Percentiles rank a stretch among this genome's conserved stretches.
Evolutionary conservation across 1,139 yeast genomes (phyloP).

Genomic region (Yamadazyma mexicana): DNA sequence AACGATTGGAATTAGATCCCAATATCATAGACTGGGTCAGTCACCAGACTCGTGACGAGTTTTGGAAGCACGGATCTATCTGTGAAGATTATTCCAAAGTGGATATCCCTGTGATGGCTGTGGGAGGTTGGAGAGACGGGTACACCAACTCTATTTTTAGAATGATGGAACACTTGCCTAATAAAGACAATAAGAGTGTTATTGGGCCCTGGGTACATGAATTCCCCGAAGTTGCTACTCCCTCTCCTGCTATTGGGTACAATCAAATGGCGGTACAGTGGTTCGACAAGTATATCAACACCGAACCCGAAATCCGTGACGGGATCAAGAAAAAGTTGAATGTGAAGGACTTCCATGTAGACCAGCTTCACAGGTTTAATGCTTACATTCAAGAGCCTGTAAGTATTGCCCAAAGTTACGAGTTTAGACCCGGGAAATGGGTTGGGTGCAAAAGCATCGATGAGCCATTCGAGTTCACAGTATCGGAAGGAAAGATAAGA

Average conservation of each 20-base stretch:
- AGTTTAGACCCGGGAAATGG: constrained; percentile 37
- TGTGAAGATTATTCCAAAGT: constrained; percentile 36
- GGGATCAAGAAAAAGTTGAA: background rate
- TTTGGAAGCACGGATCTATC: constrained; percentile 44
- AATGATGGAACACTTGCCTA: constrained; percentile 34
- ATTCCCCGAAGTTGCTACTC: constrained; percentile 44
- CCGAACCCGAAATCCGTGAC: constrained; percentile 18
- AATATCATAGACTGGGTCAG: constrained; percentile 37
- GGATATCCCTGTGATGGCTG: constrained; percentile 38
- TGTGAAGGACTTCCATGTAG: constrained; percentile 15
- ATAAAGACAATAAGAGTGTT: constrained; percentile 26
- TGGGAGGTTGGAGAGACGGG: constrained; percentile 48
- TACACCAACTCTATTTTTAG: constrained; percentile 40
- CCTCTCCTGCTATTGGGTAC: constrained; percentile 40
- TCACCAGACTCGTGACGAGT: constrained; percentile 40
- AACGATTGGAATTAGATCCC: constrained; percentile 32
- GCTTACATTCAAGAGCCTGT: constrained; percentile 41
- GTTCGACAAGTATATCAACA: constrained; percentile 33
- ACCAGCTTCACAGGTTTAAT: constrained; percentile 23
- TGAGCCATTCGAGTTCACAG: no score
- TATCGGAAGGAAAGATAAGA: background rate
- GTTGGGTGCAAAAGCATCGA: constrained; percentile 18
- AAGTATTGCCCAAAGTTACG: constrained; percentile 28
- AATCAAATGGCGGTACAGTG: constrained; percentile 36
- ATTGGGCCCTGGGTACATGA: constrained; percentile 50